phyloP scores from a whole-genome alignment of 441 rosid species.

The Gossypium davidsonii region DNA sequence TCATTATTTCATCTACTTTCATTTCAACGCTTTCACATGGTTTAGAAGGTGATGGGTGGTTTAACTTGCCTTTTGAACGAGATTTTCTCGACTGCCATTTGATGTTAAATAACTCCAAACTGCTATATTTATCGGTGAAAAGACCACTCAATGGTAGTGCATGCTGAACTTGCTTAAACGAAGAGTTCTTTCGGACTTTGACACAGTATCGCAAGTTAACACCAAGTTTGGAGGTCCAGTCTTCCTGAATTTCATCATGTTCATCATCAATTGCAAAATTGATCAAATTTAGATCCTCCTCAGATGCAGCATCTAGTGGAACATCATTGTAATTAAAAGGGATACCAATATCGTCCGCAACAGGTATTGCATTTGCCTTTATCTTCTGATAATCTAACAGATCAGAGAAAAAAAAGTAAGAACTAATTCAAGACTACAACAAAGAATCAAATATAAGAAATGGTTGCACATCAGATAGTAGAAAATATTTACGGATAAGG shows the following conservation, averaged over 20 bases:
- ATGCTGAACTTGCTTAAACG: conserved; percentile 64
- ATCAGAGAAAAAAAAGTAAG: background rate
- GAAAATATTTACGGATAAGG: background rate
- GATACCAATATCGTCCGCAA: conserved; percentile 64
- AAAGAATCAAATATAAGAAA: background rate
- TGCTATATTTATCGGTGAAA: conserved; percentile 39
- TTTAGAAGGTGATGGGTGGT: conserved; percentile 26
- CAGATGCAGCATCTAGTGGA: conserved; percentile 53
- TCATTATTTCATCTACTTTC: conserved; percentile 22
- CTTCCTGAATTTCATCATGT: conserved; percentile 47
- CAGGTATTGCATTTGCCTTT: conserved; percentile 70
- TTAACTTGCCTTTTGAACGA: conserved; percentile 57
- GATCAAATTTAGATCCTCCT: conserved; percentile 69
- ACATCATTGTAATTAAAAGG: conserved; percentile 63
- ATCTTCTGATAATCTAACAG: conserved; percentile 85
- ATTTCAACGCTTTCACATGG: conserved; percentile 32
- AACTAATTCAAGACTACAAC: background rate
- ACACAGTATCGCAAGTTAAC: conserved; percentile 74
- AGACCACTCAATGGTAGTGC: conserved; percentile 69
- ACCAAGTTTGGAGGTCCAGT: conserved; percentile 88
- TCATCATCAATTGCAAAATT: conserved; percentile 75
- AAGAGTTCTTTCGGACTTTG: conserved; percentile 63
- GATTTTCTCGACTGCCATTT: conserved; percentile 73
- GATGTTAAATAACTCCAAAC: conserved; percentile 39
- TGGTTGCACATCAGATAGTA: background rate